Percentiles rank a stretch among this genome's conserved stretches.
phyloP scores from a whole-genome alignment of 1,284 basidiomycete genomes.

The Rhodofomes roseus region DNA sequence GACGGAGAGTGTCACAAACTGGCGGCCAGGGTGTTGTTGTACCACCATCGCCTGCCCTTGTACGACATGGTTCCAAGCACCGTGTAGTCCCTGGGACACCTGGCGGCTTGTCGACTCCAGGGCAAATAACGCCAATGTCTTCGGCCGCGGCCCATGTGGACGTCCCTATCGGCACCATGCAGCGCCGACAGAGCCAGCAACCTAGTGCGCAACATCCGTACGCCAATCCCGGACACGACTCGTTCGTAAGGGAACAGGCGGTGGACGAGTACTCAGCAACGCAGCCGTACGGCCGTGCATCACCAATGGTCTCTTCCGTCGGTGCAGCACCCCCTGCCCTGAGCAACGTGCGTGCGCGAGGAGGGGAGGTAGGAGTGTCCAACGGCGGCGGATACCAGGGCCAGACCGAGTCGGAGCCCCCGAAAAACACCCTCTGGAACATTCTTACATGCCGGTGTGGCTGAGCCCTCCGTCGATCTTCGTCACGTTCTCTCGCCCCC shows the following conservation, averaged over 20 bases:
- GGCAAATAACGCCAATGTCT: conserved; percentile 58
- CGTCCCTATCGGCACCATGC: conserved; percentile 55
- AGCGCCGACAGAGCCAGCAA: conserved; percentile 41
- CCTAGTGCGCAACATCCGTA: conserved; percentile 58
- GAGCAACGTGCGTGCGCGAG: conserved; percentile 64
- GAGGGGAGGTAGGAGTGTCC: conserved; percentile 61
- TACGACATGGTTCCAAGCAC: conserved; percentile 68
- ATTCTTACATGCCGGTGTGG: conserved; percentile 77
- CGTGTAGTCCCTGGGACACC: conserved; percentile 55
- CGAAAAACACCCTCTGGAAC: conserved; percentile 56
- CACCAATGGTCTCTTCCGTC: conserved; percentile 70
- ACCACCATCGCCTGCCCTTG: conserved; percentile 73
- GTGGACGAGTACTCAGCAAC: conserved; percentile 45
- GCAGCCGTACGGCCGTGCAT: conserved; percentile 61
- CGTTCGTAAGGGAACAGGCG: conserved; percentile 32
- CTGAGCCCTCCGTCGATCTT: conserved; percentile 26
- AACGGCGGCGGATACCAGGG: conserved; percentile 57
- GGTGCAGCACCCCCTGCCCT: conserved; percentile 66
- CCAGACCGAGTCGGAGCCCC: conserved; percentile 51
- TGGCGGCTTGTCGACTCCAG: conserved; percentile 40
- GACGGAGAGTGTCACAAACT: conserved; percentile 54
- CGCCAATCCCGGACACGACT: conserved; percentile 58
- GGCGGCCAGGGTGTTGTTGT: conserved; percentile 50
- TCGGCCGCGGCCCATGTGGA: conserved; percentile 70
- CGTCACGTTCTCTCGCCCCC: conserved; percentile 18